These are phyloP conservation scores for Zasmidium angulare DNA, from an alignment of 2,329 filamentous ascomycete genomes.

Conservation along the genomic window DNA sequence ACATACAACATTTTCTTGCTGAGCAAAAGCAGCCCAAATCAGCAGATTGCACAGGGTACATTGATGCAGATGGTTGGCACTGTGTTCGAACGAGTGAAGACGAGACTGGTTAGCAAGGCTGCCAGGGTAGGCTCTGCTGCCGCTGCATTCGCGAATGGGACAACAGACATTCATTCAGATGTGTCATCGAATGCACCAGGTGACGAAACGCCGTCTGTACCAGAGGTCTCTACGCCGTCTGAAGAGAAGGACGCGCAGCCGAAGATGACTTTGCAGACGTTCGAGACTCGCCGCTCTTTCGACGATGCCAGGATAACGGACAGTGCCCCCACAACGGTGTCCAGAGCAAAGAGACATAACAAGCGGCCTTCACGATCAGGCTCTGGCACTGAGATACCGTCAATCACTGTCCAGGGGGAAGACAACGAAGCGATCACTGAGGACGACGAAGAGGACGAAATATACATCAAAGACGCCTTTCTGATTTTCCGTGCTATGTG, in stretches of 20 bases:
- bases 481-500: slow-evolving; percentile 97
- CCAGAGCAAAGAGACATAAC: slow-evolving; percentile 50
- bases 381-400: slow-evolving; percentile 47
- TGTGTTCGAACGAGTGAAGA: slow-evolving; percentile 92
- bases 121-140: slow-evolving; percentile 60
- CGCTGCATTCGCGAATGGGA: slow-evolving; percentile 40
- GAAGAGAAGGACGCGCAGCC: slow-evolving; percentile 48
- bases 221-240: slow-evolving; percentile 42
- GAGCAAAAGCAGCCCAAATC: slow-evolving; percentile 89
- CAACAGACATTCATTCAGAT: slow-evolving; percentile 30
- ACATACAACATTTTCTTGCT: slow-evolving; percentile 99
- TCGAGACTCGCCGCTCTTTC: slow-evolving; percentile 65
- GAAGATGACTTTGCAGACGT: slow-evolving; percentile 67
- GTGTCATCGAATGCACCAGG: slow-evolving; percentile 24
- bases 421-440: slow-evolving; percentile 58
- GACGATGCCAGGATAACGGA: slow-evolving; percentile 67
- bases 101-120: slow-evolving; percentile 82
- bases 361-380: slow-evolving; percentile 38
- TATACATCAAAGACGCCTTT: slow-evolving; percentile 96
- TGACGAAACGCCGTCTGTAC: slow-evolving; percentile 27
- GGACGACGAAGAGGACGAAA: slow-evolving; percentile 83
- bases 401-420: slow-evolving; percentile 35
- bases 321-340: slow-evolving; percentile 67
- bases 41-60: slow-evolving; percentile 95
- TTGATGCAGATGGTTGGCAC: slow-evolving; percentile 98